Conservation (phyloP, 2,329 filamentous ascomycete genomes). For the Colletotrichum higginsianum region DNA sequence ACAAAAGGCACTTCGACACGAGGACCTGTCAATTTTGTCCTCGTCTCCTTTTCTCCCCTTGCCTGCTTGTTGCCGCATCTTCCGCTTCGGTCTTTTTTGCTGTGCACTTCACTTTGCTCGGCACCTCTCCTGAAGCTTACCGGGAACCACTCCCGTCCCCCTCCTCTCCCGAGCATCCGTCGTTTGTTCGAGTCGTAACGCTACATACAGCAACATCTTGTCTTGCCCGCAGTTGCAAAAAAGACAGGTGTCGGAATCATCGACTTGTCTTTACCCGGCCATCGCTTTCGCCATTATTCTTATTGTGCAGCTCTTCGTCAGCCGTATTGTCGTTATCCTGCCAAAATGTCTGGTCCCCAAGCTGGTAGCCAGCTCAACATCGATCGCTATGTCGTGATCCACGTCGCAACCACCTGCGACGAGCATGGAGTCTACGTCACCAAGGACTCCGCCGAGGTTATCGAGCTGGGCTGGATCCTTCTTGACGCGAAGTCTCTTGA, state of each 20-base stretch:
- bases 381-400: slow-evolving; percentile 98
- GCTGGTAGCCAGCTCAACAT: slow-evolving; percentile 77
- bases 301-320: slow-evolving; percentile 41
- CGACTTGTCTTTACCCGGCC: slow-evolving; percentile 17
- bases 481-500: slow-evolving; percentile 92
- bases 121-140: slow-evolving; percentile 43
- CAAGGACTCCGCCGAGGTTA: slow-evolving; percentile 98
- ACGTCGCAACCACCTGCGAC: slow-evolving; percentile 98
- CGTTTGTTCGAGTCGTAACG: slow-evolving; percentile 42
- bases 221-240: slow-evolving; percentile 24
- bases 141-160: slow-evolving; percentile 42
- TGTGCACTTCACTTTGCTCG: slow-evolving; percentile 41
- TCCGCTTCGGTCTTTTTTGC: slow-evolving; percentile 34
- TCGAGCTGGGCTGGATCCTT: slow-evolving; percentile 98
- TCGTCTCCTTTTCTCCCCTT: slow-evolving; percentile 33
- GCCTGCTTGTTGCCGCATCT: slow-evolving; percentile 40
- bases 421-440: slow-evolving; percentile 99
- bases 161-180: slow-evolving; percentile 41
- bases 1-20: slow-evolving; percentile 39
- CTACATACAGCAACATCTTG: slow-evolving; percentile 32
- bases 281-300: slow-evolving; percentile 30
- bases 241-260: slow-evolving; percentile 33
- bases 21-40: slow-evolving; percentile 37
- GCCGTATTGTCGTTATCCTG: slow-evolving; percentile 40
- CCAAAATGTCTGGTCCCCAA: slow-evolving; percentile 60